phyloP scores from a whole-genome alignment of 345 rosid genomes.

The Nasturtium officinale region DNA sequence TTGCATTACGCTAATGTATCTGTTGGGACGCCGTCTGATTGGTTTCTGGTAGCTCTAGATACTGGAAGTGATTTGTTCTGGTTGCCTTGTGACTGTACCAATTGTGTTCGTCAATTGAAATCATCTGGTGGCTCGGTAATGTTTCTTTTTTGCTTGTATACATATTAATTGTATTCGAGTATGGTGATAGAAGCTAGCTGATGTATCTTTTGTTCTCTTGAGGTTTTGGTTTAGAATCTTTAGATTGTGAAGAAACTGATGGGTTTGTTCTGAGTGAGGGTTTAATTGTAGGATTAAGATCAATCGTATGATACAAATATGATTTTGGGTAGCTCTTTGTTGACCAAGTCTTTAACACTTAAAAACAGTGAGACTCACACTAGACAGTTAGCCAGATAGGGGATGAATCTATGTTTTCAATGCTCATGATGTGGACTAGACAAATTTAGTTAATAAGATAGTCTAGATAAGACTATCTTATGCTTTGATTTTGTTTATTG shows the following conservation, averaged over 20 bases:
- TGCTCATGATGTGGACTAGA: not conserved
- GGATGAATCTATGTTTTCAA: not conserved
- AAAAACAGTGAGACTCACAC: not conserved
- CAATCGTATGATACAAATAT: not conserved
- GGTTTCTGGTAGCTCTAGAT: conserved; percentile 84
- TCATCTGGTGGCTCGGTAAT: conserved; percentile 51
- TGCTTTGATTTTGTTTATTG: not conserved
- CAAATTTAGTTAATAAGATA: not conserved
- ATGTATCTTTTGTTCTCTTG: not conserved
- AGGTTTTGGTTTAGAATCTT: not conserved
- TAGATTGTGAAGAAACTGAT: not conserved
- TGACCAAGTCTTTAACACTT: conserved; percentile 15
- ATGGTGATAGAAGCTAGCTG: not conserved
- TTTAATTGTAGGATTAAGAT: not conserved
- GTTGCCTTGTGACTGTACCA: conserved; percentile 86
- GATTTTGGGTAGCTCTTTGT: conserved; percentile 1
- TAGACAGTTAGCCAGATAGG: not conserved
- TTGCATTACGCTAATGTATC: conserved; percentile 86
- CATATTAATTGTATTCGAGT: not conserved
- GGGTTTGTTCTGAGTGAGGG: not conserved
- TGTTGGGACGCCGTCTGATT: conserved; percentile 70
- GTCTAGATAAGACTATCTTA: not conserved
- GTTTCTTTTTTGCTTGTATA: not conserved
- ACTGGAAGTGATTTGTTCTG: conserved; percentile 96
- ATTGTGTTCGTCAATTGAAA: conserved; percentile 54